Evolutionary conservation across 2,329 filamentous ascomycete species (phyloP), one percentile per base, ranked within the genome.

Genomic region (Epichloe glyceriae): DNA sequence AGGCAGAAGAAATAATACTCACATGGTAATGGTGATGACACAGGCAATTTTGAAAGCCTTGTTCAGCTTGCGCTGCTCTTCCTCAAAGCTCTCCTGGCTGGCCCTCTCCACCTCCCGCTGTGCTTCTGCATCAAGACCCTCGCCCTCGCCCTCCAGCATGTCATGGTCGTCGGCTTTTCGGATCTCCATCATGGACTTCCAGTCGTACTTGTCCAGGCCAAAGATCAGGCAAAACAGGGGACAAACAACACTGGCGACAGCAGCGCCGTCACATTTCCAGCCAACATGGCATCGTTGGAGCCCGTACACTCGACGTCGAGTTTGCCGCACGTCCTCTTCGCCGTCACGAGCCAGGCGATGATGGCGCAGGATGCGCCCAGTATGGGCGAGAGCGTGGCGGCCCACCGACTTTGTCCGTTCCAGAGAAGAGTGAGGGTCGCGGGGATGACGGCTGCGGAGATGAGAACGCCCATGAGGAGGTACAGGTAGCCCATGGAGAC

Each of bases 401-500:
- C 85, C 60, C 78, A 78, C 70, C 78, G 80, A 59, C 86, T 88
- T 64, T 94, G 88, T 2, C 83, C 80, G 47, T 78, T 79, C 88
- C 88, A 95, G 53, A 89, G 73, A 0, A 95, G 75, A 0, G 88
- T 86, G 55, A 95, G 70, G 0, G 87, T 84, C 0, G 88, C 86
- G 0, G 90, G 89, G 12, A 95, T 75, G 3, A 95, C 88, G 3
- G 88, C 89, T 0, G 86, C 80, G 0, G 84, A 88, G 62, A 95
- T 93, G 60, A 95, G 87, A 47, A 89, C 86, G 7, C 89, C 90
- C 89, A 95, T 95, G 62, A 95, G 79, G 1, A 95, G 72, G 62
- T 94, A 94, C 3, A 94, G 73, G 60, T 90, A 94, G 11, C 88
- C 89, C 86, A 95, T 93, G 11, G 80, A 84, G 54, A 95, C 85